These are phyloP conservation scores for Yamadazyma sp. DNA, from an alignment of 805 yeast genomes.

Conservation along the genomic window DNA sequence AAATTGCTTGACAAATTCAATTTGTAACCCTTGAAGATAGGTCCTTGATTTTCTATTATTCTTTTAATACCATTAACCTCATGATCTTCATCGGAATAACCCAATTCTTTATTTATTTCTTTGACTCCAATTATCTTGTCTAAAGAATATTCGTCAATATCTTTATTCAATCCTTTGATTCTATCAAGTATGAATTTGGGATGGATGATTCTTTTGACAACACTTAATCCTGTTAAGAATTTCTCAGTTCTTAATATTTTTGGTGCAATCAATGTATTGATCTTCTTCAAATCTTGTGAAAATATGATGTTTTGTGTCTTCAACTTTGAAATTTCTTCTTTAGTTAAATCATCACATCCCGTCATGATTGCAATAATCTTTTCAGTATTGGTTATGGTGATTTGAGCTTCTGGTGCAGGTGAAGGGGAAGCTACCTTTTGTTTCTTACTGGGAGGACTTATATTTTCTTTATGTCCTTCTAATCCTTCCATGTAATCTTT, in stretches of 20 bases:
- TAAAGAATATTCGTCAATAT: conserved; percentile 28
- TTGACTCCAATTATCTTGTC: conserved; percentile 27
- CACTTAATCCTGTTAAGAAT: conserved; percentile 68
- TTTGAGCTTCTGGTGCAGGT: background rate
- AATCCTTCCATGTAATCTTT: conserved; percentile 35
- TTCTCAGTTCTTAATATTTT: conserved; percentile 82
- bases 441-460: conserved; percentile 14
- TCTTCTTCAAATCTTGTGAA: conserved; percentile 14
- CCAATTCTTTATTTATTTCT: conserved; percentile 32
- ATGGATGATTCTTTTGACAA: conserved; percentile 49
- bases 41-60: conserved; percentile 14
- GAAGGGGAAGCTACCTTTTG: conserved; percentile 8
- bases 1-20: conserved; percentile 57
- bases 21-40: conserved; percentile 45
- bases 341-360: conserved; percentile 53
- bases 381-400: background rate
- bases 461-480: conserved; percentile 18
- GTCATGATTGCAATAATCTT: conserved; percentile 43
- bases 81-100: conserved; percentile 13
- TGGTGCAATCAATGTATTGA: conserved; percentile 67
- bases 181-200: conserved; percentile 54
- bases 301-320: conserved; percentile 4
- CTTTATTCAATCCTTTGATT: conserved; percentile 17
- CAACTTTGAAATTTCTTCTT: conserved; percentile 24
- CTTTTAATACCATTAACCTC: conserved; percentile 17